Base-by-base conservation (phyloP, 2,329 filamentous ascomycete species). In the Fusarium udum region DNA sequence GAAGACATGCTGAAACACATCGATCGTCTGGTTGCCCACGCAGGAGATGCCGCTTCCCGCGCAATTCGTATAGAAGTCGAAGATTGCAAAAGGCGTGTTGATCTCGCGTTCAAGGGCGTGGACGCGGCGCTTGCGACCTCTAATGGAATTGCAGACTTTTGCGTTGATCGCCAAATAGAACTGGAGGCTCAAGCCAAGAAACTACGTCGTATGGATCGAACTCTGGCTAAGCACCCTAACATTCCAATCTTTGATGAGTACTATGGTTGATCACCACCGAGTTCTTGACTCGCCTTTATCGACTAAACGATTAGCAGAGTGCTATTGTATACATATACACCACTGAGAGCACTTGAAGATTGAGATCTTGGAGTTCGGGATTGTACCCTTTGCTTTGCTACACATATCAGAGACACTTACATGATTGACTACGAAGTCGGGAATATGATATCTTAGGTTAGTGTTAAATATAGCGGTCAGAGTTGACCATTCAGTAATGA, bases 161-260 rank as follows among this genome's bases (percentile, higher is more conserved):
- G 56, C 28, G 12, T 20, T 13, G 63, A 57, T 11, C 56, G 49
- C 15, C 61, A 64, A 22, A 48, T 34, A 26, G 51, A 61, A 22
- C 60, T 74, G 22, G 64, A 58, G 6, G 39, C 56, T 2, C 64
- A 72, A 46, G 64, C 69, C 6, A 46, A 28, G 18, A 72, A 32
- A 40, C 13, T 69, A 40, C 34, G 46, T 24, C 65, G 67, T 16
- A 45, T 69, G 16, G 62, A 65, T 6, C 57, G 56, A 32, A 68
- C 51, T 28, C 59, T 57, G 28, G 39, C 48, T 20, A 69, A 51
- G 51, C 24, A 51, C 12, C 56, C 42, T n/a, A 26, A 20, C 13
- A 36, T 52, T 20, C 9, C 31, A 52, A 52, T 45, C 22, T 11
- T 12, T 37, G 26, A 48, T 28, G 37, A 45, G 24, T 52, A 51